Evolutionary conservation across 108 stramenopile species (phyloP), one percentile per base, ranked within the genome.

Genomic region (Fistulifera solaris): DNA sequence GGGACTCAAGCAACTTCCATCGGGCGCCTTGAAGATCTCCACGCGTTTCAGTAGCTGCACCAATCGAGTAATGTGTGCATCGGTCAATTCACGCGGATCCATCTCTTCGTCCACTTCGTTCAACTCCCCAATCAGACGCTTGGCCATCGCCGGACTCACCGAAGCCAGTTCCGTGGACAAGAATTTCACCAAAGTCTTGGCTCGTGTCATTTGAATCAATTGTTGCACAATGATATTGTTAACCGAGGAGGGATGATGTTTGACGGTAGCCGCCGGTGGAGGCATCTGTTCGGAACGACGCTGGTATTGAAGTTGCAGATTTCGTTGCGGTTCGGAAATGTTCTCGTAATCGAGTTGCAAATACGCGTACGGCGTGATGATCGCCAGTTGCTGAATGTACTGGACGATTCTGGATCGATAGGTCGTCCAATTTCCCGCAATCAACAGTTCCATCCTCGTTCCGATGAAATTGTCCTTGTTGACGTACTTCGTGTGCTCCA

Each of bases 291-390:
- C 89, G 11, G 77, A 76, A 41, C 90, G 68, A 21, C 90, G 82
- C 28, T 81, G 84, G 57, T 85, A 87, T 8, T 66, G 65, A 6
- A 89, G 51, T 31, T 61, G 65, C 61, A 93, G 58, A 38, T 78
- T 76, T 45, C 81, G 78, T 40, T 81, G 72, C 4, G 66, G 62
- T 47, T 82, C 78, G 1, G 72, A 63, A 22, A 56, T 16, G 50
- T 87, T 80, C n/a, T 53, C 31, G 48, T 83, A 97, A 2, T 57
- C 44, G 66, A 97, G 62, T 31, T 70, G 63, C 47, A 97, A 66
- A 17, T 77, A 54, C 2, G 94, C 94, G 60, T 97, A 97, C 17
- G 96, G 96, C 19, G 96, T 97, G 56, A 97, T 95, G 67, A 97
- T 93, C 38, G 96, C 96, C 21, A 97, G 75, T 62, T 96, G 94